Evolutionary conservation across 441 rosid species (phyloP), one percentile per base, ranked within the genome.

Genomic region (Gossypium schwendimanii): DNA sequence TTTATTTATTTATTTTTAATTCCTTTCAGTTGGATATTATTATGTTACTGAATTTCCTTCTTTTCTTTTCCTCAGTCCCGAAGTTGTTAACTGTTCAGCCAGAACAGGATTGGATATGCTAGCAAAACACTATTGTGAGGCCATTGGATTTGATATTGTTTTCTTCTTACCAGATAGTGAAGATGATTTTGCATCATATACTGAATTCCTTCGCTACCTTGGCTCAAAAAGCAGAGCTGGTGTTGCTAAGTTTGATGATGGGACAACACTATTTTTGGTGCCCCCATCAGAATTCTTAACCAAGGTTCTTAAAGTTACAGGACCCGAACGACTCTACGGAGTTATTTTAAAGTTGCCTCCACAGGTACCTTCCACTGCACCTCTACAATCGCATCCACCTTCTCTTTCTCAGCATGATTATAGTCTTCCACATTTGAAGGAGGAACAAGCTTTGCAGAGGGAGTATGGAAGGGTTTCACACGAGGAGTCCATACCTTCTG

Each of bases 81-180:
- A 85, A 80, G 87, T 87, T 69, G 82, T 95, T 70, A 91, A 95
- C 78, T 95, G 99, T 83, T 93, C 98, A 14, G 99, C 99, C 77
- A 86, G 97, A 82, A 95, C 99, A 24, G 97, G 99, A 75, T 76
- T 95, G 85, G 98, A 95, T 84, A 86, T 90, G 92, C 97, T 95
- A 7, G 77, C 97, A 28, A 89, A 87, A 79, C 98, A 93, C 78
- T 89, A 85, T 75, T 77, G 83, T 4, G 97, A 91, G 79, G 91
- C 97, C 57, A 76, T 84, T 71, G 94, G 95, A 55, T 89, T 91
- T 75, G 97, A 91, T 61, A 83, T 93, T 53, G 89, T 90, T 75
- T 91, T 77, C 89, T 95, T 95, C 86, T 82, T 93, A 83, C 99
- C 99, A 0, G 98, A 95, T 71, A 87, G 96, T 9, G 97, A 93